phyloP scores from a whole-genome alignment of 139 green algal species.

The Micromonas commoda region DNA sequence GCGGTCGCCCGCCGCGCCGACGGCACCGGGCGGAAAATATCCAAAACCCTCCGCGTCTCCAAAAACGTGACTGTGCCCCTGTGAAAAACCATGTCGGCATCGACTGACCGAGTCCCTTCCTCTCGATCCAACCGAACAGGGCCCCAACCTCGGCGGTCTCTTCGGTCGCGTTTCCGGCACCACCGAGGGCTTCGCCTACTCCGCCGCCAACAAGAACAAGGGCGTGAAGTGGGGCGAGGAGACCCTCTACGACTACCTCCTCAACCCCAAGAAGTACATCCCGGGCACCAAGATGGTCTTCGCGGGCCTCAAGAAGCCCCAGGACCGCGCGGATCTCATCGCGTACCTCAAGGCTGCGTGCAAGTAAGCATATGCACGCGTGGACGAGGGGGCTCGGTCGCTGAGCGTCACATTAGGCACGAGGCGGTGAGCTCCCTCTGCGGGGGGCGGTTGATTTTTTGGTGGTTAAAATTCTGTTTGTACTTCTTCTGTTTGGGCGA shows the following conservation, averaged over 20 bases:
- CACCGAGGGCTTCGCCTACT: constrained; percentile 86
- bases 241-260: constrained; percentile 90
- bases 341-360: constrained; percentile 27
- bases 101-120: background rate
- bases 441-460: background rate
- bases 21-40: background rate
- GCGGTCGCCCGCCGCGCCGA: background rate
- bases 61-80: background rate
- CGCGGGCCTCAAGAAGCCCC: constrained; percentile 93
- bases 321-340: constrained; percentile 52
- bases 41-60: too few species aligned
- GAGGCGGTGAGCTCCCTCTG: background rate
- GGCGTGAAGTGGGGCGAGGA: constrained; percentile 74
- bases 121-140: too few species aligned
- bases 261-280: constrained; percentile 45
- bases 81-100: background rate
- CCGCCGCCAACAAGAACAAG: constrained; percentile 95
- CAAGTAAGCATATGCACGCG: constrained; percentile 11
- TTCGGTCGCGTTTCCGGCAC: constrained; percentile 85
- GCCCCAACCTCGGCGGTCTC: constrained; percentile 91
- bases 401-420: too few species aligned
- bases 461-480: too few species aligned
- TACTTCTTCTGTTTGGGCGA: too few species aligned
- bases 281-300: constrained; percentile 99
- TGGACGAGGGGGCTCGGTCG: background rate